These are phyloP conservation scores for Penicillium coprophilum DNA, from an alignment of 495 filamentous ascomycete species.

Conservation along the genomic window DNA sequence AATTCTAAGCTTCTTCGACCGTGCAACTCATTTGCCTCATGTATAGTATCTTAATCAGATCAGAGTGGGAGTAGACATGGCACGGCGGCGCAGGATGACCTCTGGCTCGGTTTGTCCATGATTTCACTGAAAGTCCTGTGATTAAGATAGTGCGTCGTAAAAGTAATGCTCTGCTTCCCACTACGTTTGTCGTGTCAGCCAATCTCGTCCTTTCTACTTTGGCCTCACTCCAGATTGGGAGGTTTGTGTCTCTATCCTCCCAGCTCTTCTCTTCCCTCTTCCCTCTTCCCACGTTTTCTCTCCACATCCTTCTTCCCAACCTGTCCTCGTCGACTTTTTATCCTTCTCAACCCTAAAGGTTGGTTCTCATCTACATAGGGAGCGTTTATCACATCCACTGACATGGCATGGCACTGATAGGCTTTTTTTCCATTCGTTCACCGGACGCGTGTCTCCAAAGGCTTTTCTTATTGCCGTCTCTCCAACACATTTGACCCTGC, in stretches of 20 bases:
- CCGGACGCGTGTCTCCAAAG: neutral
- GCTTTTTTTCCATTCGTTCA: neutral
- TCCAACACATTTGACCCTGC: neutral
- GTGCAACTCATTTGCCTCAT: no score
- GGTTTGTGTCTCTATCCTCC: neutral
- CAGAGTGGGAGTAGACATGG: no score
- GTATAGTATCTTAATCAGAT: no score
- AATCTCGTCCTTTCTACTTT: neutral
- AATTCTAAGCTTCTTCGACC: no score
- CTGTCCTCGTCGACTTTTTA: neutral
- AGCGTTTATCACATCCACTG: neutral
- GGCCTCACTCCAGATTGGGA: neutral
- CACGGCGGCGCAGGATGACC: neutral
- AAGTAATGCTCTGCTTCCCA: neutral
- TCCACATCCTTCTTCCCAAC: neutral
- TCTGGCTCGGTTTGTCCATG: no score
- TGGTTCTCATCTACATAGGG: neutral
- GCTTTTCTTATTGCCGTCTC: neutral
- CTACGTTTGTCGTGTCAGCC: neutral
- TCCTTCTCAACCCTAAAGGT: neutral
- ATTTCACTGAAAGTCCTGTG: no score
- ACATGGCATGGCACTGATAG: neutral
- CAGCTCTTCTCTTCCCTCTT: neutral
- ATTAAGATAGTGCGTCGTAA: neutral
- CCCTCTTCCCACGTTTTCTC: neutral